Base-by-base conservation (phyloP, 75 land plant genomes). In the Azolla pinnata region DNA sequence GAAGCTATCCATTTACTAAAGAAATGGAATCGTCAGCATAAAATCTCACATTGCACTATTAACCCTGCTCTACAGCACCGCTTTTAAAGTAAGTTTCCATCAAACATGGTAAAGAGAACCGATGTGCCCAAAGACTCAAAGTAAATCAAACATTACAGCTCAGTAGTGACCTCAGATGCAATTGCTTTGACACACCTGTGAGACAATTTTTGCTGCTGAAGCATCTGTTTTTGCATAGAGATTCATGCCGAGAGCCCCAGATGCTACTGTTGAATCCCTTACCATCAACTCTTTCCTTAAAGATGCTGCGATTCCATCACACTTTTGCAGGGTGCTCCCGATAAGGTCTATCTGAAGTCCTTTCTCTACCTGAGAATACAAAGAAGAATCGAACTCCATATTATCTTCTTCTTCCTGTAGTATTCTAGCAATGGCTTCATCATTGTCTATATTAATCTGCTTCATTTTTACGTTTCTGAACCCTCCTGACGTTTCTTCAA, bases 231-330 rank as follows among this genome's bases (percentile, higher is more conserved):
- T 18, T 9, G 9, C 24, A 51, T 51, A 18, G 8, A 5, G 8
- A 19, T 19, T 18, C 54, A n/a, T 19, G 18, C 18, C 54, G 8
- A 51, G 9, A 24, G 18, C 8, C 8, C n/a, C 24, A 8, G 54
- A 51, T 51, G 54, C 38, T n/a, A 44, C 56, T 20, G 71, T 44
- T 5, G 83, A 65, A 31, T 48, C 45, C 21, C 83, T 65, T 12
- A 83, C 82, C 47, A 76, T 79, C 28, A 93, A 73, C 78, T 88
- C 98, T 40, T 60, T 59, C 51, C 73, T 58, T 40, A 93, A 62
- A 60, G 64, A 65, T 4, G 18, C 23, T 9, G 18, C n/a, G 18
- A 51, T 51, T 18, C 18, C 54, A 51, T 51, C 54, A 18, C 54
- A 51, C 54, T 51, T 24, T 51, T 38, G 42, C 42, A 38, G 42